Conservation (phyloP, 2,329 filamentous ascomycete species). For the Neopestalotiopsis sp. region DNA sequence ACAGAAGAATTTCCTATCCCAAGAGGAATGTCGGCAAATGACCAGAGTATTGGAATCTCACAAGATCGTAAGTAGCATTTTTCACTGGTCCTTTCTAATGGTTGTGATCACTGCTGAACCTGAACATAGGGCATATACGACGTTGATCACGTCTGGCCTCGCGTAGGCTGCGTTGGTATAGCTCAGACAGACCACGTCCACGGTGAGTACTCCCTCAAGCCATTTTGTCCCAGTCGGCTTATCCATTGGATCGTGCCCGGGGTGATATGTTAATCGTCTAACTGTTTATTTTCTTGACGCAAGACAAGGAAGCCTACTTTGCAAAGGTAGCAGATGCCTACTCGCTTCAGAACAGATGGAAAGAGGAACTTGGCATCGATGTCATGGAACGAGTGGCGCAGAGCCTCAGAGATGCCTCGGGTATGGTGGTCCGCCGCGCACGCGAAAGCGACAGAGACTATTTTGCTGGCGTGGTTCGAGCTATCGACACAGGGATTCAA, state of each 20-base stretch:
- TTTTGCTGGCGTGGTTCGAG: not conserved
- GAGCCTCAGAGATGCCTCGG: not conserved
- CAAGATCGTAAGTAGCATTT: not conserved
- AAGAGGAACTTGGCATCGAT: conserved; percentile 1
- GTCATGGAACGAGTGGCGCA: not conserved
- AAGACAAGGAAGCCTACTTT: too few relatives aligned
- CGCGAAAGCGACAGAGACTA: not conserved
- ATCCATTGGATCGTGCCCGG: too few relatives aligned
- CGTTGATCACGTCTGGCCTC: not conserved
- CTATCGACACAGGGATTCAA: not conserved
- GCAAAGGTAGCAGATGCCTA: too few relatives aligned
- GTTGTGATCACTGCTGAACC: not conserved
- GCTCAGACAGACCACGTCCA: too few relatives aligned
- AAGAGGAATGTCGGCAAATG: not conserved
- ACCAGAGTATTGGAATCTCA: not conserved
- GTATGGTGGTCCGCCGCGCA: not conserved
- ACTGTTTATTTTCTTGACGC: too few relatives aligned
- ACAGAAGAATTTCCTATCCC: not conserved
- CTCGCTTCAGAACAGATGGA: not conserved
- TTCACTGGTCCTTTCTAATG: too few relatives aligned
- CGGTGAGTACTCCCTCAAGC: too few relatives aligned
- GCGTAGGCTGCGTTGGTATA: too few relatives aligned
- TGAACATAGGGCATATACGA: not conserved
- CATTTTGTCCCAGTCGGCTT: too few relatives aligned
- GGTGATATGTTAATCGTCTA: too few relatives aligned